Base-by-base conservation (phyloP, 108 stramenopile species). In the Conticribra guillardii region DNA sequence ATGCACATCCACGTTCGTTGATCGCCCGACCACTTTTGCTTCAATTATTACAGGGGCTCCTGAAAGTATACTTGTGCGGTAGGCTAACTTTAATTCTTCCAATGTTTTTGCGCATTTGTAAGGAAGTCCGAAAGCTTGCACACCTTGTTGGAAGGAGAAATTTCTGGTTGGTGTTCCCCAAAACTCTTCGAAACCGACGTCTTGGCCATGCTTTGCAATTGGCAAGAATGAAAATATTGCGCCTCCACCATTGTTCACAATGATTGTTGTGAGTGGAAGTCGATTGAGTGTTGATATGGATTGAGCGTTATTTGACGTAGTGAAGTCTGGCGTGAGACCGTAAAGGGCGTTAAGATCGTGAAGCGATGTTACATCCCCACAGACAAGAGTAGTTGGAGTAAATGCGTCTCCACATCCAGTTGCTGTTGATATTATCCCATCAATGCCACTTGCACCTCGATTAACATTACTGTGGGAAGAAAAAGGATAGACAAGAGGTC, bases 221-320 rank as follows among this genome's bases (percentile, higher is more conserved):
- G 97, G 97, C n/a, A 98, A 72, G 60, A 98, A 98, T 23, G 90
- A 89, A 64, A 98, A 98, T 28, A 98, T 98, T 17, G 90, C 96
- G 7, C 97, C 95, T 29, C 97, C 97, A 44, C 90, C 86, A 67
- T 97, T 97, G 85, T 97, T 96, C 28, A 96, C 85, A 37, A 95
- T 67, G 1, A 89, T 64, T 23, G 84, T 88, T 24, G 88, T 88
- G 9, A 94, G 79, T 9, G 87, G 83, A 60, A 77, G 53, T 11
- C 49, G 59, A 46, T 84, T 79, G 18, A 57, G 22, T 18, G 68
- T n/a, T n/a, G n/a, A 53, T 29, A 29, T 33, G 4, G 81, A 47
- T 27, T 73, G 74, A 17, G 66, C 37, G 7, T 45, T 23, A 62
- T 48, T 68, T 4, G 54, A 49, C 14, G 73, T 18, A 48, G 27